A percentile compares a stretch with the other conserved stretches of the same genome.
Conservation (phyloP, 768 basidiomycete species). For the Lactifluus piperatus region DNA sequence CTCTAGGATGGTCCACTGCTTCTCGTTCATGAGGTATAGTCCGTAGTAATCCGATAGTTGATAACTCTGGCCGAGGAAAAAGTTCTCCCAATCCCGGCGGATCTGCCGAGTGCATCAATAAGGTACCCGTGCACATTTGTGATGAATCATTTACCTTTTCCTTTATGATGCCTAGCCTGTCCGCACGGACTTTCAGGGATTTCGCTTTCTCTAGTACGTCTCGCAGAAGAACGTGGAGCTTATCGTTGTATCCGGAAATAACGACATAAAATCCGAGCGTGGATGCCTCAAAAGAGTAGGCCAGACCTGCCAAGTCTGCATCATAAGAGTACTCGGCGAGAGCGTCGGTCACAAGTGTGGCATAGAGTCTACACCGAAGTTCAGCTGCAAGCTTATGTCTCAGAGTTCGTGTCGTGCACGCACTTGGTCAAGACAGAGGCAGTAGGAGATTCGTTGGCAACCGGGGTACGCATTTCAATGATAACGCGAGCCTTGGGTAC, state of each 20-base stretch:
- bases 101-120: slow-evolving; percentile 35
- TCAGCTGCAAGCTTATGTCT: background rate
- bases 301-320: slow-evolving; percentile 84
- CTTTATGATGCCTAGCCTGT: slow-evolving; percentile 72
- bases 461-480: slow-evolving; percentile 64
- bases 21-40: slow-evolving; percentile 60
- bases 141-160: slow-evolving; percentile 52
- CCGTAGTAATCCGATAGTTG: slow-evolving; percentile 68
- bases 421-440: slow-evolving; percentile 67
- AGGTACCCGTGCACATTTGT: background rate
- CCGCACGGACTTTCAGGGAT: slow-evolving; percentile 51
- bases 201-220: slow-evolving; percentile 65
- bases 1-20: slow-evolving; percentile 71
- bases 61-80: slow-evolving; percentile 79
- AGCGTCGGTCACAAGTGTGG: slow-evolving; percentile 80
- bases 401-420: slow-evolving; percentile 15
- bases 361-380: slow-evolving; percentile 49
- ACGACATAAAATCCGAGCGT: slow-evolving; percentile 58
- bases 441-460: slow-evolving; percentile 54
- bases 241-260: slow-evolving; percentile 88
- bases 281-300: slow-evolving; percentile 56
- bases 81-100: slow-evolving; percentile 76
- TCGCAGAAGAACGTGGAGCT: slow-evolving; percentile 63
- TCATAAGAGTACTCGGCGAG: slow-evolving; percentile 89
- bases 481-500: slow-evolving; percentile 79